These are phyloP conservation scores for Acacia pycnantha DNA, from an alignment of 331 rosid genomes.

Conservation along the genomic window DNA sequence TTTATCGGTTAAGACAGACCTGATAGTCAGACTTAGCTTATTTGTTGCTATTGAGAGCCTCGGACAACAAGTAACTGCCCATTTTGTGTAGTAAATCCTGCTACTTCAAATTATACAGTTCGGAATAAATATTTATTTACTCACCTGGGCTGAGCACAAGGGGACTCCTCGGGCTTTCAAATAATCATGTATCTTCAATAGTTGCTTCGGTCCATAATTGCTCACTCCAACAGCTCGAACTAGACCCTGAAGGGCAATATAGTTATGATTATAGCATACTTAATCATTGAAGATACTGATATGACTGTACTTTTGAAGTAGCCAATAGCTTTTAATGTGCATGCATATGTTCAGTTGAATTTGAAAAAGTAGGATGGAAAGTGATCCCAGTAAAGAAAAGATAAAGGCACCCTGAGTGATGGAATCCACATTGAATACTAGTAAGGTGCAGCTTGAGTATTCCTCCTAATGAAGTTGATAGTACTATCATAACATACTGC, in stretches of 20 bases:
- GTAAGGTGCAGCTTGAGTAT: not conserved
- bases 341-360: not conserved
- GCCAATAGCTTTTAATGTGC: not conserved
- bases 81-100: conserved; percentile 5
- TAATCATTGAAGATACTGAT: conserved; percentile 12
- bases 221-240: conserved; percentile 97
- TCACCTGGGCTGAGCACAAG: conserved; percentile 83
- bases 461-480: not conserved
- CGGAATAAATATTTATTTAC: conserved; percentile 12
- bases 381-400: conserved; percentile 6
- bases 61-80: not conserved
- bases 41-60: not conserved
- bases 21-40: not conserved
- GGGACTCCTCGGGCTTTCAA: conserved; percentile 85
- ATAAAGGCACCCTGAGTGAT: conserved; percentile 12
- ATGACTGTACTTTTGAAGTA: not conserved
- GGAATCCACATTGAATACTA: conserved; percentile 1
- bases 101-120: not conserved
- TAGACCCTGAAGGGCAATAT: conserved; percentile 56
- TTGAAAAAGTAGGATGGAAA: not conserved
- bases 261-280: conserved; percentile 17
- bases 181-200: conserved; percentile 76
- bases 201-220: conserved; percentile 95
- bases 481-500: not conserved
- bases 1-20: not conserved